These are phyloP conservation scores for Talinum fruticosum DNA, from an alignment of 148 eudicot species.

Conservation along the genomic window DNA sequence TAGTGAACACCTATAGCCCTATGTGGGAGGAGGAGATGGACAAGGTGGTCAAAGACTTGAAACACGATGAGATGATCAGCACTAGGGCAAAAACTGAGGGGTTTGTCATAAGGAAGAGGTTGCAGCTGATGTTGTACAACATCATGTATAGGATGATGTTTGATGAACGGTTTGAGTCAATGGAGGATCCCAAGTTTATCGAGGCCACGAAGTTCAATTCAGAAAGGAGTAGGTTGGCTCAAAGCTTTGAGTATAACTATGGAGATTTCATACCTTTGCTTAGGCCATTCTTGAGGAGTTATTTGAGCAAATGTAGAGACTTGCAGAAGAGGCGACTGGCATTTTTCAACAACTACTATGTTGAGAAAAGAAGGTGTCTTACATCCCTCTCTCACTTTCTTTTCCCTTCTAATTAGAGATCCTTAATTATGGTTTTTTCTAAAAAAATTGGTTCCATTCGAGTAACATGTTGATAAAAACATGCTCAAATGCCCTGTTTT, in stretches of 20 bases:
- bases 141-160: conserved; percentile 57
- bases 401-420: no score
- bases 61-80: conserved; percentile 12
- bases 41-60: conserved; percentile 38
- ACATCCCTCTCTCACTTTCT: neutral
- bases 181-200: conserved; percentile 41
- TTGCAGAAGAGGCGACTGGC: conserved; percentile 40
- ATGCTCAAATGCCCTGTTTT: neutral
- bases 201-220: conserved; percentile 39
- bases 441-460: no score
- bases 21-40: conserved; percentile 50
- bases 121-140: conserved; percentile 51
- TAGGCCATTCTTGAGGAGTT: conserved; percentile 49
- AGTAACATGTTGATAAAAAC: no score
- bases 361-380: conserved; percentile 41
- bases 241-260: conserved; percentile 56
- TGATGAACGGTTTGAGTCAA: conserved; percentile 34
- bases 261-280: conserved; percentile 56
- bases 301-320: conserved; percentile 44
- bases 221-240: conserved; percentile 52
- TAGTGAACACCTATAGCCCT: conserved; percentile 38
- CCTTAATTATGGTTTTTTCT: no score
- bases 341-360: conserved; percentile 41
- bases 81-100: conserved; percentile 30
- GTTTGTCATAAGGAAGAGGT: conserved; percentile 41